Percentiles rank a stretch among this genome's conserved stretches.
Conservation (phyloP, 306 rosid species). For the Hippophae rhamnoides region DNA sequence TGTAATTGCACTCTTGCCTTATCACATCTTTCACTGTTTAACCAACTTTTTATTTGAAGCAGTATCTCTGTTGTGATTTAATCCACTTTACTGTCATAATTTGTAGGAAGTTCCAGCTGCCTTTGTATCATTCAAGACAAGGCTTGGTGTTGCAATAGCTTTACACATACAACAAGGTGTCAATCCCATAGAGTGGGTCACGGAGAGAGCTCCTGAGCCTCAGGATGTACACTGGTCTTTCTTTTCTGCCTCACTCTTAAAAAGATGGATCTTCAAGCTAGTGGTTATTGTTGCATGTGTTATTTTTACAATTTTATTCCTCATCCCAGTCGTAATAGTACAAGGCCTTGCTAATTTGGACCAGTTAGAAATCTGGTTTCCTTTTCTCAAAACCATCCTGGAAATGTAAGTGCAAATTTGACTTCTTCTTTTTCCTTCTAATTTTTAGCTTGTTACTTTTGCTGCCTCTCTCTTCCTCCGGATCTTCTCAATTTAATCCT, state of each 20-base stretch:
- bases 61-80: conserved; percentile 12
- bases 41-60: conserved; percentile 14
- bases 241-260: conserved; percentile 53
- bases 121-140: conserved; percentile 81
- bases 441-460: background rate
- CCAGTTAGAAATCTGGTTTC: conserved; percentile 55
- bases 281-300: conserved; percentile 41
- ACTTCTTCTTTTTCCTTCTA: conserved; percentile 11
- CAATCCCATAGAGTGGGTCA: conserved; percentile 71
- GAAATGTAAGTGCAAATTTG: conserved; percentile 43
- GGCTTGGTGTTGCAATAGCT: conserved; percentile 65
- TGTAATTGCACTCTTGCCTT: conserved; percentile 1
- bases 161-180: conserved; percentile 60
- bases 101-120: conserved; percentile 72
- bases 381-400: conserved; percentile 52
- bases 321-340: conserved; percentile 68
- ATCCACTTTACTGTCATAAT: conserved; percentile 13
- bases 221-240: conserved; percentile 75
- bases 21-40: conserved; percentile 2
- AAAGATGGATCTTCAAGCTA: conserved; percentile 58
- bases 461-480: background rate
- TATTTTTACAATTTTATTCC: conserved; percentile 50
- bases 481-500: no score
- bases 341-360: conserved; percentile 73
- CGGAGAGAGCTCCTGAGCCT: conserved; percentile 83